Conservation (phyloP, 176 grass and related monocot genomes). For the Oryza longistaminata region DNA sequence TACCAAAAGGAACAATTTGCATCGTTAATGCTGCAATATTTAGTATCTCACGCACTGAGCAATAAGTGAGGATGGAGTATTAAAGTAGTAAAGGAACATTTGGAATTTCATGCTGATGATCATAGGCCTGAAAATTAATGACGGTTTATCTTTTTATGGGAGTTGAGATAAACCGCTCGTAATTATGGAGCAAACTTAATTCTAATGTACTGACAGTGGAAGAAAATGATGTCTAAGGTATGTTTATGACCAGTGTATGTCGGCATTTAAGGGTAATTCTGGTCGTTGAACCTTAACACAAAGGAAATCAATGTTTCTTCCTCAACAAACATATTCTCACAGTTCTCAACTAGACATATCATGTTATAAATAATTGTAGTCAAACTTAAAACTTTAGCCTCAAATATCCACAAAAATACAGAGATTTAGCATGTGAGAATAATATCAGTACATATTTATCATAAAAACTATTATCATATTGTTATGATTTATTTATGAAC, state of each 20-base stretch:
- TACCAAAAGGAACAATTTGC: slow-evolving; percentile 41
- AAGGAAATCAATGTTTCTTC: background rate
- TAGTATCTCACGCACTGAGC: slow-evolving; percentile 13
- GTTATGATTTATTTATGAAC: background rate
- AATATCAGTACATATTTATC: background rate
- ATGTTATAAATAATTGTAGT: background rate
- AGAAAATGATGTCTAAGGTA: background rate
- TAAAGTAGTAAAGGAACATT: slow-evolving; percentile 4
- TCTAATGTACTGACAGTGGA: background rate
- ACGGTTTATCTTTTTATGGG: background rate
- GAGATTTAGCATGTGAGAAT: background rate
- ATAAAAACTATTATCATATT: background rate
- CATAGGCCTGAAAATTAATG: slow-evolving; percentile 34
- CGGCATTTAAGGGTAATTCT: slow-evolving; percentile 1
- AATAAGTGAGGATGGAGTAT: slow-evolving; percentile 28
- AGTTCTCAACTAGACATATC: background rate
- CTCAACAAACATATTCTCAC: background rate
- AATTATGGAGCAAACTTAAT: slow-evolving; percentile 17
- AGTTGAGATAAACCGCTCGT: background rate
- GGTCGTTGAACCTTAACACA: background rate
- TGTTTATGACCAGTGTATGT: slow-evolving; percentile 10
- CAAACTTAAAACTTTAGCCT: background rate
- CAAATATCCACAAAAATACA: background rate
- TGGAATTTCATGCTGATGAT: slow-evolving; percentile 11
- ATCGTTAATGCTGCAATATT: slow-evolving; percentile 37